Conservation (phyloP, 176 grass and related monocot genomes). For the Thalia dealbata region DNA sequence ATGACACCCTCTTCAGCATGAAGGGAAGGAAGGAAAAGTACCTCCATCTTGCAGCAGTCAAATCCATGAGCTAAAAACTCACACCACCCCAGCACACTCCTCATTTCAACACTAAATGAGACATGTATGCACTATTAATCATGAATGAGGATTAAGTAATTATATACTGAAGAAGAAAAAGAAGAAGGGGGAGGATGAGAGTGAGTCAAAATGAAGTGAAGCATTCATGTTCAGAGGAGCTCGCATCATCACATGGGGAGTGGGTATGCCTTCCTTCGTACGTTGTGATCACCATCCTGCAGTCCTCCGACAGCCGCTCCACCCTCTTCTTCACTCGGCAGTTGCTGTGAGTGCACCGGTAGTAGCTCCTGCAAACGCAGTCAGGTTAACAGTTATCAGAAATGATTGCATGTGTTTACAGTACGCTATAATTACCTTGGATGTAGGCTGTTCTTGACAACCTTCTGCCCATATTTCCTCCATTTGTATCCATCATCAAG, state of each 20-base stretch:
- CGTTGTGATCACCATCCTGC: constrained; percentile 95
- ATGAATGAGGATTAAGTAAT: not conserved
- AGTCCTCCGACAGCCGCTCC: constrained; percentile 80
- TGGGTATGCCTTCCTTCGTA: constrained; percentile 93
- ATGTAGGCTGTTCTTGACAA: constrained; percentile 96
- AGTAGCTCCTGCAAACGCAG: constrained; percentile 67
- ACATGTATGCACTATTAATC: too few relatives aligned
- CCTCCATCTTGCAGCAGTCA: too few relatives aligned
- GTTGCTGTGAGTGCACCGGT: constrained; percentile 87
- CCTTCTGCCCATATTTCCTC: constrained; percentile 98
- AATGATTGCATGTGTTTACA: too few relatives aligned
- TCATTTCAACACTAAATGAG: too few relatives aligned
- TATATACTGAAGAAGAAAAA: not conserved
- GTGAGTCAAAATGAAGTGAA: constrained; percentile 57
- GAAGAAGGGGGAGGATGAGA: too few relatives aligned
- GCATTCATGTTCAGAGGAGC: constrained; percentile 42
- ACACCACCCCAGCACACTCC: too few relatives aligned
- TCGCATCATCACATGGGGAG: constrained; percentile 56
- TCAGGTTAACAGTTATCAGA: too few relatives aligned
- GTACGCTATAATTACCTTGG: constrained; percentile 52
- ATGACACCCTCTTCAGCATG: too few relatives aligned
- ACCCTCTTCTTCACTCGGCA: constrained; percentile 99
- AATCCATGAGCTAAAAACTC: too few relatives aligned
- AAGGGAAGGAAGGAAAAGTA: too few relatives aligned
- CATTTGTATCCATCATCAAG: constrained; percentile 96